Base-by-base conservation (phyloP, 176 grass and related monocot genomes). In the Aegilops bicornis region DNA sequence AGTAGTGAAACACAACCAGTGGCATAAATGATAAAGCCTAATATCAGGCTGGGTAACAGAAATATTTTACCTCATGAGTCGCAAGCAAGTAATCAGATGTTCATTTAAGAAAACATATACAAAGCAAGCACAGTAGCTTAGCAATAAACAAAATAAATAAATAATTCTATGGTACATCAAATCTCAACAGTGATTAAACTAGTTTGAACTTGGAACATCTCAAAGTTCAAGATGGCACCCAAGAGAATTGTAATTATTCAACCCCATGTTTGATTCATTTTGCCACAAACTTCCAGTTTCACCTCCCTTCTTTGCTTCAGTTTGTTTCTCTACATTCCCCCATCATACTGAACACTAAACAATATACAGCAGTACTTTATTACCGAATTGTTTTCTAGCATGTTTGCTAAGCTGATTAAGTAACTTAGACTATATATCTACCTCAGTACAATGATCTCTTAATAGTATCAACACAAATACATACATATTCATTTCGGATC, bases 11-110 rank as follows among this genome's bases (percentile, higher is more conserved):
- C 27, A 27, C 27, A 27, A 27, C 27, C 27, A 27, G 27, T 27
- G 27, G 27, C 27, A 27, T 27, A 69, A 84, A 91, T 52, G 43
- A 87, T 33, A 87, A 79, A 84, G 50, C 24, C 33, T 65, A 76
- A 81, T n/a, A 77, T 2, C 63, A 81, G 27, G 29, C 16, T 65
- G 59, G 32, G 39, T 40, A 12, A 64, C 17, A 69, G 22, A 84
- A 78, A 3, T 16, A 24, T 82, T 48, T 81, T 37, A 14, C 84
- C 24, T 33, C 66, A 0, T 25, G 59, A 40, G 11, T 61, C 52
- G 0, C 33, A 62, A 54, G 31, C 47, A 82, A 68, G 30, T 71
- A 61, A 73, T 42, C 19, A n/a, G 72, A 80, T 68, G 24, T 48
- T 59, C 52, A 72, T 65, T 81, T 36, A 23, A 90, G 31, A 78